A percentile compares a stretch with the other conserved stretches of the same genome.
Conservation (phyloP, 208 protist species). For the Acanthamoeba sp. region DNA sequence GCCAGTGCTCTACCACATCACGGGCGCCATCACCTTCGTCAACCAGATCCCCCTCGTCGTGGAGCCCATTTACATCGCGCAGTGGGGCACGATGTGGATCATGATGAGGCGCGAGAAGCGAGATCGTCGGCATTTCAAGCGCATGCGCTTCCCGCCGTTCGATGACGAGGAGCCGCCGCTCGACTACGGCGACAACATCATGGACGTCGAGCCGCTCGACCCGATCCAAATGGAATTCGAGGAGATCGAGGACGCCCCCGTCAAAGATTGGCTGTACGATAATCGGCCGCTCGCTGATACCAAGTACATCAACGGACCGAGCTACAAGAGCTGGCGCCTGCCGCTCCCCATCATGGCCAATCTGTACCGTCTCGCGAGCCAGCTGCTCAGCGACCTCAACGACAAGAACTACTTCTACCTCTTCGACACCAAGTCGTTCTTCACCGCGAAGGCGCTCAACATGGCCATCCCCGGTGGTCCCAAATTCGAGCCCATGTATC, state of each 20-base stretch:
- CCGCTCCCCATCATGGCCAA: slow-evolving; percentile 96
- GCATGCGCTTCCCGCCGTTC: slow-evolving; percentile 99
- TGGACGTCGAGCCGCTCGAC: slow-evolving; percentile 97
- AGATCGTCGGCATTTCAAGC: slow-evolving; percentile 97
- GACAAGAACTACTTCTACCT: slow-evolving; percentile 99
- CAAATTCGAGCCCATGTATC: slow-evolving; percentile 98
- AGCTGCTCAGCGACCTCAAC: slow-evolving; percentile 93
- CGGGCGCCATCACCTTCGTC: slow-evolving; percentile 99
- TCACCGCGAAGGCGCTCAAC: slow-evolving; percentile 99
- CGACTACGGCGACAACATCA: slow-evolving; percentile 99
- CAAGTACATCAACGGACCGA: slow-evolving; percentile 94
- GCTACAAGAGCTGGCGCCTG: slow-evolving; percentile 97
- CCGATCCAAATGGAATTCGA: slow-evolving; percentile 97
- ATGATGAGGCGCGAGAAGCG: slow-evolving; percentile 99
- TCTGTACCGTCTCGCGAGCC: slow-evolving; percentile 95
- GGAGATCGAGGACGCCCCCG: slow-evolving; percentile 97
- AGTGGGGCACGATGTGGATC: slow-evolving; percentile 99
- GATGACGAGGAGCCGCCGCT: slow-evolving; percentile 99
- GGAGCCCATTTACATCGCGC: slow-evolving; percentile 98
- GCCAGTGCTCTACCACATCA: slow-evolving; percentile 98
- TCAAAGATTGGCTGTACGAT: slow-evolving; percentile 99
- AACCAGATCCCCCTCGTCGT: slow-evolving; percentile 99
- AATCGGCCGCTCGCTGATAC: slow-evolving; percentile 93
- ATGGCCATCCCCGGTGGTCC: slow-evolving; percentile 99
- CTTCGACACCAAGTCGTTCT: slow-evolving; percentile 99